These are phyloP conservation scores for Epichloe glyceriae DNA, from an alignment of 2,329 filamentous ascomycete species.

Conservation along the genomic window DNA sequence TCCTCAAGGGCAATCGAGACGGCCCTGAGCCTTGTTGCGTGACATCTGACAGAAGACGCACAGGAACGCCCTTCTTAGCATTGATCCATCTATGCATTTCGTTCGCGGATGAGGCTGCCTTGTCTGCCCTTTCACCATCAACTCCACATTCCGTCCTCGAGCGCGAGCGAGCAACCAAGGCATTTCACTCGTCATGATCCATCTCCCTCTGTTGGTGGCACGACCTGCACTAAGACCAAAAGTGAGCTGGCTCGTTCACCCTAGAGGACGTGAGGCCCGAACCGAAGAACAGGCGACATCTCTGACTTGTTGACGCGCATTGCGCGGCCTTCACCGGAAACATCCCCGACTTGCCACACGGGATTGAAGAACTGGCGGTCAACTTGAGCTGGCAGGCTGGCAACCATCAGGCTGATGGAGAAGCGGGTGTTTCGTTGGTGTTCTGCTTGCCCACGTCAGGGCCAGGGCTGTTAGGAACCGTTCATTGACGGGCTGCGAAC, in stretches of 20 bases:
- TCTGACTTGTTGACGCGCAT: constrained; percentile 5
- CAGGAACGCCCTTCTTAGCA: background rate
- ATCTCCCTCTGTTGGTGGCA: background rate
- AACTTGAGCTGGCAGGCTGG: background rate
- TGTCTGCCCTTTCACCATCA: background rate
- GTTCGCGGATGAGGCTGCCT: background rate
- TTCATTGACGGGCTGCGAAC: constrained; percentile 9
- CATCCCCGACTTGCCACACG: constrained; percentile 5
- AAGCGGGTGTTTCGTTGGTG: constrained; percentile 3
- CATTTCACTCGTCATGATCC: background rate
- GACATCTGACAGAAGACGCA: background rate
- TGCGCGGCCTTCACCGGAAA: constrained; percentile 3
- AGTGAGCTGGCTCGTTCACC: background rate
- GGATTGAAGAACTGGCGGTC: constrained; percentile 8
- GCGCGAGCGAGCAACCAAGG: too few species aligned
- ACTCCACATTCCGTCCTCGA: too few species aligned
- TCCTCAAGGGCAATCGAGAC: background rate
- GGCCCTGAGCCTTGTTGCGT: background rate
- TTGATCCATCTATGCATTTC: background rate
- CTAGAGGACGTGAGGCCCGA: background rate
- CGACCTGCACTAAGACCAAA: background rate
- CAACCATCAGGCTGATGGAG: background rate
- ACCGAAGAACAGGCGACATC: constrained; percentile 1
- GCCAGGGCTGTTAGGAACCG: constrained; percentile 2
- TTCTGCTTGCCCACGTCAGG: constrained; percentile 5